A percentile compares a stretch with the other conserved stretches of the same genome.
Evolutionary conservation across 805 yeast species (phyloP).

Genomic region (Jamesozyma lodderae): DNA sequence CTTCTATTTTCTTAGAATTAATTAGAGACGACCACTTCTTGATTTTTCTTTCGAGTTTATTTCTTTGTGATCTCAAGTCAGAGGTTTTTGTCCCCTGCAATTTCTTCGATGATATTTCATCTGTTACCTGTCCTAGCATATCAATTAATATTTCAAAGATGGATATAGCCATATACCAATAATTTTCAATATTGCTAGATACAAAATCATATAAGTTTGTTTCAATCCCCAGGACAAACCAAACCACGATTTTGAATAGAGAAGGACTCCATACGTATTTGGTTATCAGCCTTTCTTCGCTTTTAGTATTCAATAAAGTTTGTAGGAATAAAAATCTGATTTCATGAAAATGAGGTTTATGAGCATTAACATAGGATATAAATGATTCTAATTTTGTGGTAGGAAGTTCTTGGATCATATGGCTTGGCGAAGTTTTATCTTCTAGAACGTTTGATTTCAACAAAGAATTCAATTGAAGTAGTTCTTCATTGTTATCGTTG

Average conservation of each 20-base stretch:
- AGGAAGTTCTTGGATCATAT: constrained; percentile 8
- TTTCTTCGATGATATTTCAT: constrained; percentile 25
- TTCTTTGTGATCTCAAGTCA: constrained; percentile 34
- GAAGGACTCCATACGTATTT: constrained; percentile 34
- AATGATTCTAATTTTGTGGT: constrained; percentile 16
- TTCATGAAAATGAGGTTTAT: constrained; percentile 31
- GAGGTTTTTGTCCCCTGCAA: constrained; percentile 23
- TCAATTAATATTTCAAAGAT: constrained; percentile 42
- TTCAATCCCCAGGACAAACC: constrained; percentile 27
- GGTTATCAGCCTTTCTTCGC: constrained; percentile 27
- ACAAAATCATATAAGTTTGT: constrained; percentile 18
- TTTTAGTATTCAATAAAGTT: constrained; percentile 13
- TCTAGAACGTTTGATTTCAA: constrained; percentile 25
- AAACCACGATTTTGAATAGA: constrained; percentile 30
- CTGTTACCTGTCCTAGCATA: constrained; percentile 29
- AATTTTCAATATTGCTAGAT: constrained; percentile 2
- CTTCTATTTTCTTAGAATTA: background rate
- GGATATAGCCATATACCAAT: constrained; percentile 25
- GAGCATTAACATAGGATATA: constrained; percentile 22
- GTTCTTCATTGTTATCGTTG: constrained; percentile 11
- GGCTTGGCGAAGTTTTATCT: constrained; percentile 10
- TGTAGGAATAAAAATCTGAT: constrained; percentile 29
- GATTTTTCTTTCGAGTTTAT: constrained; percentile 38
- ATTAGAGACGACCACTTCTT: constrained; percentile 40
- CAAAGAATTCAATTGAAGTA: constrained; percentile 23